Evolutionary conservation across 306 rosid genomes (phyloP).

Genomic region (Prunus mongolica): DNA sequence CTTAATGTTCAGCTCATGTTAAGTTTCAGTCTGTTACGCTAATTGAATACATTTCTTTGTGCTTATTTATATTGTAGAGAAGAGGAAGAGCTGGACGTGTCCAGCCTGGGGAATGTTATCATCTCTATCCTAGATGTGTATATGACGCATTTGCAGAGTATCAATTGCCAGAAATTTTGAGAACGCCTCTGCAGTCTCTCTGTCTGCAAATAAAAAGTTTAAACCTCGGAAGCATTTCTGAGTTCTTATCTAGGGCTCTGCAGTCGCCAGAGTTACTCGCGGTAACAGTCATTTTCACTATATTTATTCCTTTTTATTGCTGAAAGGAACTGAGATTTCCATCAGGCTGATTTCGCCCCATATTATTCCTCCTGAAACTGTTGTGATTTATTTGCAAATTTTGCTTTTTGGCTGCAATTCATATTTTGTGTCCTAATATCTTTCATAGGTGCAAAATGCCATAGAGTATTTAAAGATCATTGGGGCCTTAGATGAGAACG

Average conservation of each 20-base stretch:
- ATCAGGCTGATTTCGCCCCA: not conserved
- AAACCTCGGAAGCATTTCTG: constrained; percentile 87
- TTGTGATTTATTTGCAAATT: constrained; percentile 5
- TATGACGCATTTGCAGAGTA: constrained; percentile 78
- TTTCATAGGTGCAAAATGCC: constrained; percentile 85
- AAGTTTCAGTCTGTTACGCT: constrained; percentile 9
- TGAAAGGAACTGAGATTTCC: not conserved
- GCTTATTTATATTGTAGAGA: constrained; percentile 51
- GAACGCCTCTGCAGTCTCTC: constrained; percentile 95
- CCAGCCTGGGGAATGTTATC: constrained; percentile 92
- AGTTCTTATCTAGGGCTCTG: constrained; percentile 88
- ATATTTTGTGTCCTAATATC: constrained; percentile 21
- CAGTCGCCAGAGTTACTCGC: constrained; percentile 87
- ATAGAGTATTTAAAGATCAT: constrained; percentile 76
- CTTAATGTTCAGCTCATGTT: constrained; percentile 1
- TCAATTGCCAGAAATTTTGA: constrained; percentile 93
- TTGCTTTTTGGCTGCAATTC: constrained; percentile 20
- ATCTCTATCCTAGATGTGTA: constrained; percentile 90
- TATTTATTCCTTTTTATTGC: too few species aligned
- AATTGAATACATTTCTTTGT: constrained; percentile 11
- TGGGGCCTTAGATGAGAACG: constrained; percentile 88
- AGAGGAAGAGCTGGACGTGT: constrained; percentile 99
- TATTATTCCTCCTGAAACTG: not conserved
- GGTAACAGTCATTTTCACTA: constrained; percentile 46
- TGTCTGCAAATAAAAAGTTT: constrained; percentile 97